Conservation (phyloP, 2,329 filamentous ascomycete species). For the Chaetomiaceae sp. region DNA sequence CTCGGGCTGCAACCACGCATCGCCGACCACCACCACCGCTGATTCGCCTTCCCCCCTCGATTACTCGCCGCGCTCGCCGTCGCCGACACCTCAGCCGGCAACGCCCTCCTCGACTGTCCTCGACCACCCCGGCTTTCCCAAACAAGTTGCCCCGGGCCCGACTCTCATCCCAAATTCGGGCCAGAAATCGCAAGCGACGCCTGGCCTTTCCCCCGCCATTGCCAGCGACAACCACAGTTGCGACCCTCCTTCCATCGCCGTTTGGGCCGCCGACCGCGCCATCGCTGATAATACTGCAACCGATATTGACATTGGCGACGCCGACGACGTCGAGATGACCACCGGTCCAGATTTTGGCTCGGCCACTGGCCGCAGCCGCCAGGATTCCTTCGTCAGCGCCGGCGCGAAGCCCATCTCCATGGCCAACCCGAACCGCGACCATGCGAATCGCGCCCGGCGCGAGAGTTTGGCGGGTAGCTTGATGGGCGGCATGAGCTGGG, state of each 20-base stretch:
- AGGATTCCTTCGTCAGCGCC: conserved; percentile 63
- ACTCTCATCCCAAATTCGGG: conserved; percentile 32
- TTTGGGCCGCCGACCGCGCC: background rate
- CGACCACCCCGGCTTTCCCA: conserved; percentile 24
- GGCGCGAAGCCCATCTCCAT: conserved; percentile 64
- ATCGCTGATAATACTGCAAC: conserved; percentile 21
- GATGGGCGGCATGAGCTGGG: conserved; percentile 91
- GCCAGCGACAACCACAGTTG: conserved; percentile 24
- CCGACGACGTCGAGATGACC: conserved; percentile 45
- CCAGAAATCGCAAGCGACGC: background rate
- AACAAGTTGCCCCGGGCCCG: conserved; percentile 33
- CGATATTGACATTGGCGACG: conserved; percentile 39
- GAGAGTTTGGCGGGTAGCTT: conserved; percentile 62
- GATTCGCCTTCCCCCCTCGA: conserved; percentile 32
- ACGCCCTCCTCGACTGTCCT: conserved; percentile 38
- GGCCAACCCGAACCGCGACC: conserved; percentile 59
- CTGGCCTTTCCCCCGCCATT: conserved; percentile 23
- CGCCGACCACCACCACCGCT: conserved; percentile 28
- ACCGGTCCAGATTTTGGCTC: conserved; percentile 56
- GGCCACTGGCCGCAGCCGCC: conserved; percentile 54
- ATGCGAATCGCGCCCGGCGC: conserved; percentile 53
- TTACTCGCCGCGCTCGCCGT: conserved; percentile 34
- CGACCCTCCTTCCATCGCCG: conserved; percentile 14
- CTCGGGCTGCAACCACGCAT: conserved; percentile 33
- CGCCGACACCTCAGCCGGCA: conserved; percentile 42